These are phyloP conservation scores for Friedmanniomyces endolithicus DNA, from an alignment of 495 filamentous ascomycete genomes.

Conservation along the genomic window DNA sequence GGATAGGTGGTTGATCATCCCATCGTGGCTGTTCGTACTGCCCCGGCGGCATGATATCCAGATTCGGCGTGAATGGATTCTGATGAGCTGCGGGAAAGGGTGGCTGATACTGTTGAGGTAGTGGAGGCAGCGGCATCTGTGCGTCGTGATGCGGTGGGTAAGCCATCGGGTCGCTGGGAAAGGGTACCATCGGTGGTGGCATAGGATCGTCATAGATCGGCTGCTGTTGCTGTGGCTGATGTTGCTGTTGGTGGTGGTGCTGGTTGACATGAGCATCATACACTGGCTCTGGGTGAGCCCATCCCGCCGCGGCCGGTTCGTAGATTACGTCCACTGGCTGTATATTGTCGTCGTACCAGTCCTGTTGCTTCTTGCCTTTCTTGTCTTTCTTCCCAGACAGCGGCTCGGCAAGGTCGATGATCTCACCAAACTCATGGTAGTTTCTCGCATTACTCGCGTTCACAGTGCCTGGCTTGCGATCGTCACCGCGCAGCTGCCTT, in stretches of 20 bases:
- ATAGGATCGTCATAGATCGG: neutral
- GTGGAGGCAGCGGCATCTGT: neutral
- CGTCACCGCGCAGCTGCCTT: neutral
- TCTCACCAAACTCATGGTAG: neutral
- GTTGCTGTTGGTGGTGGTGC: neutral
- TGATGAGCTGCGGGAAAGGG: neutral
- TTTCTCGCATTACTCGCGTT: neutral
- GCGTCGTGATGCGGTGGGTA: neutral
- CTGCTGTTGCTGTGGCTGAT: neutral
- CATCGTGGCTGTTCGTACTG: neutral
- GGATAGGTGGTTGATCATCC: neutral
- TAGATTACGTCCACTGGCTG: neutral
- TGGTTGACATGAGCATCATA: neutral
- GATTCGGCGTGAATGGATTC: neutral
- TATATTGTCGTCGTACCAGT: neutral
- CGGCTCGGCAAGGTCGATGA: conserved; percentile 9
- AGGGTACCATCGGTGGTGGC: neutral
- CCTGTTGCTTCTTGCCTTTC: neutral
- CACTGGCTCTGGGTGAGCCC: neutral
- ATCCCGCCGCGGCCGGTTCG: neutral
- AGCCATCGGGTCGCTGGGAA: neutral
- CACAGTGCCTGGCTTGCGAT: neutral
- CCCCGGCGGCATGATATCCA: neutral
- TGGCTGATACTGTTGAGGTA: neutral
- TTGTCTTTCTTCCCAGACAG: neutral